Evolutionary conservation across 2,329 filamentous ascomycete species (phyloP), one percentile per base, ranked within the genome.

Genomic region (Sclerotinia glacialis): DNA sequence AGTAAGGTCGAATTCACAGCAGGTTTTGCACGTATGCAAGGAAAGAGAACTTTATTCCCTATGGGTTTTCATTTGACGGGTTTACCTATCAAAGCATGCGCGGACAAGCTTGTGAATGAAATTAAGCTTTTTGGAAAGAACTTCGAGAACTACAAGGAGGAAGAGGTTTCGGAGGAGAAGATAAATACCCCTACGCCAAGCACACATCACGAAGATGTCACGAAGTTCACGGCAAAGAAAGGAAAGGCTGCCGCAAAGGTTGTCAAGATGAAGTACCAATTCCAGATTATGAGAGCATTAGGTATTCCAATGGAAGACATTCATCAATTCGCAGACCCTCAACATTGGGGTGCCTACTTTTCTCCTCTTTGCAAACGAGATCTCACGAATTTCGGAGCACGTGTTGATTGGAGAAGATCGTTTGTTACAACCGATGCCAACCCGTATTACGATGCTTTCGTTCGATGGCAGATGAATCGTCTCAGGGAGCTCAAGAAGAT

Each of bases 371-470:
- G 89, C 77, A 86, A 89, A 76, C 82, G 85, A 68, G 92, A 99
- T 77, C 83, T 97, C 72, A 91, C 88, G 73, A 89, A 89, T 77
- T 87, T 98, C 70, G 94, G 94, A 68, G 89, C 89, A 61, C 85
- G 93, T 73, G 90, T 98, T 74, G 95, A 98, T 78, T 99, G 94
- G 94, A 86, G 94, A 75, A 85, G 95, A 77, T 89, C 90, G 47
- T 92, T 99, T 71, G 90, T 98, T 71, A 99, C 95, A 8, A 99
- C 95, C 2, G 93, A 97, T 73, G 93, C 92, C 46, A 99, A 99
- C 79, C 93, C 92, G 5, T 98, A 95, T 81, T 99, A 96, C 77
- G 94, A 99, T 77, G 86, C 92, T 5, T 99, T 99, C 75, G 89
- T 98, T 50, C 83, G 91, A 74, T 99, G 95, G 95, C 95, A 98